phyloP scores from a whole-genome alignment of 805 yeast genomes.

The Osmozyma mogii region DNA sequence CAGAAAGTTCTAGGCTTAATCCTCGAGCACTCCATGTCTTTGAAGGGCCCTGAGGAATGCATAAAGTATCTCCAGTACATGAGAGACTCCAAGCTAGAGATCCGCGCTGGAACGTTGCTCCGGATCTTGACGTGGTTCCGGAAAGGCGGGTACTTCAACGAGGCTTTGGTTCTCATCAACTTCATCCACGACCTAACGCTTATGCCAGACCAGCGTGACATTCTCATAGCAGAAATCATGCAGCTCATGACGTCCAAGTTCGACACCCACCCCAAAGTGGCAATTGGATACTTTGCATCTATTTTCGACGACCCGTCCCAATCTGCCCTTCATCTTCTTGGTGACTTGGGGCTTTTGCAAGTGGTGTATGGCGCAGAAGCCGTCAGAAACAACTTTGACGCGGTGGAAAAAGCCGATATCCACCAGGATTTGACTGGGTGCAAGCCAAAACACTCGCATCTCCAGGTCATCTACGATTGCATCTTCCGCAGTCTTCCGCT shows the following conservation, averaged over 20 bases:
- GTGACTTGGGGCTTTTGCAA: constrained; percentile 20
- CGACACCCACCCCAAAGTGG: constrained; percentile 24
- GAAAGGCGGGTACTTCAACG: constrained; percentile 20
- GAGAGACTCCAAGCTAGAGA: constrained; percentile 17
- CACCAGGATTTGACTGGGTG: constrained; percentile 19
- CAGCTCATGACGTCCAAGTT: constrained; percentile 22
- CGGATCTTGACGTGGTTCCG: constrained; percentile 25
- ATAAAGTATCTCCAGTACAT: constrained; percentile 26
- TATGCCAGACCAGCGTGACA: constrained; percentile 9
- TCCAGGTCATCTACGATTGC: constrained; percentile 20
- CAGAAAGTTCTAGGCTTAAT: constrained; percentile 21
- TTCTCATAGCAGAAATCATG: constrained; percentile 24
- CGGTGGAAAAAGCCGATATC: constrained; percentile 24
- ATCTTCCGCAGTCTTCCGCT: constrained; percentile 12
- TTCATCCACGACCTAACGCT: constrained; percentile 18
- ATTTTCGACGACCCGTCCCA: constrained; percentile 13
- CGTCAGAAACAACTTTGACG: constrained; percentile 9
- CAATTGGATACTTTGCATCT: constrained; percentile 29
- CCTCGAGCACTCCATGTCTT: constrained; percentile 27
- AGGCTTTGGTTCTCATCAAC: constrained; percentile 28
- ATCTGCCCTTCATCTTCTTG: constrained; percentile 14
- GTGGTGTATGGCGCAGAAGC: constrained; percentile 16
- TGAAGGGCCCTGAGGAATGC: constrained; percentile 29
- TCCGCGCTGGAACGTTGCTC: constrained; percentile 18
- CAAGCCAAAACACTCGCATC: constrained; percentile 12